Evolutionary conservation across 176 grass and related monocot genomes (phyloP), one percentile per base, ranked within the genome.

Genomic region (Musa itinerans): DNA sequence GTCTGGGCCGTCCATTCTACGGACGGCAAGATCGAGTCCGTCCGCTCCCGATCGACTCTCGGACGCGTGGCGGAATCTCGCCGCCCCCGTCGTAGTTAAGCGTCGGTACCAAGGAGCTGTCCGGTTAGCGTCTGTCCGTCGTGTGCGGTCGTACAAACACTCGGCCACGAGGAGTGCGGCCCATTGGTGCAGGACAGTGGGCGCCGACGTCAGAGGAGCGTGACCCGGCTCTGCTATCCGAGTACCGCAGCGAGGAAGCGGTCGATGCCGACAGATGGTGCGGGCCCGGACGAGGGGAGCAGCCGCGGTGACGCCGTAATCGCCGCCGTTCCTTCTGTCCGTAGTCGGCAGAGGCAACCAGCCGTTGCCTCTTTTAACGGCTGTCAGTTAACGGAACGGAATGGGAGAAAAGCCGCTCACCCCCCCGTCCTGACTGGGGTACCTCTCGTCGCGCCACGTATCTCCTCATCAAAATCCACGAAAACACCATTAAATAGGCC

Each of bases 201-300:
- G 26, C 14, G 65, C 34, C 34, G 4, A 43, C 34, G 34, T 43
- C 34, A 10, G 24, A 12, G 65, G 15, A 11, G 14, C 10, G 57
- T 34, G 59, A 26, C 34, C 13, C 52, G 11, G 9, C 12, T 6
- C 54, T 58, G n/a, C 58, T 48, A 29, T 68, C 80, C 73, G 16
- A 14, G 73, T 76, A 70, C 70, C 73, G 55, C 80, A 63, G 50
- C 71, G 63, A 72, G 52, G 56, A 82, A 71, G 34, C 73, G 24
- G 80, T 63, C 80, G 71, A 76, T 68, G 65, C 49, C 48, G 80
- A 82, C 80, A 76, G 19, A 50, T 14, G 5, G 22, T 56, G 71
- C 15, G 22, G 8, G 19, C 62, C 62, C n/a, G 9, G 17, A 6
- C 62, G 20, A 25, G 19, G 62, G 1, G 19, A 23, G 16, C 3